Evolutionary conservation across 2,329 filamentous ascomycete genomes (phyloP).

Genomic region (Nemania sp.): DNA sequence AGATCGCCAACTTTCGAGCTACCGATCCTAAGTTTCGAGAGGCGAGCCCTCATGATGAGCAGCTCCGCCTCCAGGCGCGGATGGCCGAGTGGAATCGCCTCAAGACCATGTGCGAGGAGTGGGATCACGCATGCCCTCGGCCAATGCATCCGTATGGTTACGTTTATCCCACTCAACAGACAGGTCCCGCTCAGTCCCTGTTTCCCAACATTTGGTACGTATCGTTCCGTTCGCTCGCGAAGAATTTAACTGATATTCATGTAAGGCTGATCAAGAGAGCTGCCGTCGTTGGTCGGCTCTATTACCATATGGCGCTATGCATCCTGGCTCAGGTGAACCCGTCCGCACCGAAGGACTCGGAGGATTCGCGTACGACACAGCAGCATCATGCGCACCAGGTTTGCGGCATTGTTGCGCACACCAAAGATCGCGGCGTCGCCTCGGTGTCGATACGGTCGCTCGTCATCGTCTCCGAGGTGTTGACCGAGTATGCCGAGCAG

Average conservation of each 20-base stretch:
- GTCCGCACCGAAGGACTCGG: constrained; percentile 59
- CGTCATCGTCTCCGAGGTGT: constrained; percentile 73
- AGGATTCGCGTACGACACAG: constrained; percentile 72
- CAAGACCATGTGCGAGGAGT: constrained; percentile 81
- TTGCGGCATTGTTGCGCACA: constrained; percentile 86
- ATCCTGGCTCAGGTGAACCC: constrained; percentile 82
- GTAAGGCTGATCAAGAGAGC: constrained; percentile 82
- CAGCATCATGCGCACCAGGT: constrained; percentile 80
- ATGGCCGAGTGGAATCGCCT: constrained; percentile 78
- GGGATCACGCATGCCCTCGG: constrained; percentile 77
- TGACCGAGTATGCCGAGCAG: constrained; percentile 73
- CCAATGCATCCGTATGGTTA: constrained; percentile 89
- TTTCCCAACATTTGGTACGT: constrained; percentile 87
- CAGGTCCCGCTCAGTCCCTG: constrained; percentile 58
- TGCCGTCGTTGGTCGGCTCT: constrained; percentile 79
- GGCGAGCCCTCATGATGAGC: constrained; percentile 63
- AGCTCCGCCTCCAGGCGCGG: constrained; percentile 65
- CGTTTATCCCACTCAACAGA: constrained; percentile 68
- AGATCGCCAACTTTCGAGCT: constrained; percentile 83
- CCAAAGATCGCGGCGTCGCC: constrained; percentile 78
- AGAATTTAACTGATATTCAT: neutral
- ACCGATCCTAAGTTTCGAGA: constrained; percentile 66
- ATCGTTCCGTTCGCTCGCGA: neutral
- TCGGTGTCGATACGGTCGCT: constrained; percentile 80
- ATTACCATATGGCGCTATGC: constrained; percentile 87